phyloP scores from a whole-genome alignment of 2,329 filamentous ascomycete genomes.

The Conoideocrella luteorostrata region DNA sequence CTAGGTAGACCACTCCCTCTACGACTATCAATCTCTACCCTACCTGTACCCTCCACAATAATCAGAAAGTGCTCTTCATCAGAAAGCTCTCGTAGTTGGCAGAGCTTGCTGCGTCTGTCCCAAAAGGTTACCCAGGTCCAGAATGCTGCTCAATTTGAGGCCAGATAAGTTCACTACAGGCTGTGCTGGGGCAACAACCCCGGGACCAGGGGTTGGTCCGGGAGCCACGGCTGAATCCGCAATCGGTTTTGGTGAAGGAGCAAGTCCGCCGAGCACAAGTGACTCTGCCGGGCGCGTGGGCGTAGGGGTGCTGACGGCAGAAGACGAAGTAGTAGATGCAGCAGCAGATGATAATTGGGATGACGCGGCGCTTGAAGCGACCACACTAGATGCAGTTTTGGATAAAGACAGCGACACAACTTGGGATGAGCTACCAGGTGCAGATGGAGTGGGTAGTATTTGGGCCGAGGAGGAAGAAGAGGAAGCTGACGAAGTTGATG shows the following conservation, averaged over 20 bases:
- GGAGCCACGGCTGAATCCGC: constrained; percentile 8
- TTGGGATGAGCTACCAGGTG: too few species aligned
- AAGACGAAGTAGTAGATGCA: too few species aligned
- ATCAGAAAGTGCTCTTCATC: background rate
- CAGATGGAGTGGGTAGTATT: too few species aligned
- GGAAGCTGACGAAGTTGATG: constrained; percentile 1
- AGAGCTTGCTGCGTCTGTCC: background rate
- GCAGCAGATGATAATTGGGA: too few species aligned
- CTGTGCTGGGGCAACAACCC: constrained; percentile 13
- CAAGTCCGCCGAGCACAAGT: constrained; percentile 1
- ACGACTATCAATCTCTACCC: too few species aligned
- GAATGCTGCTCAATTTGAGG: constrained; percentile 33
- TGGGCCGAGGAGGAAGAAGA: constrained; percentile 10
- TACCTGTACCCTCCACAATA: background rate
- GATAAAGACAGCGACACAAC: too few species aligned
- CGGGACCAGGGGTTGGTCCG: constrained; percentile 8
- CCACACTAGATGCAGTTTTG: too few species aligned
- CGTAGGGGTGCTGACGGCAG: constrained; percentile 1
- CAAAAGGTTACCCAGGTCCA: constrained; percentile 38
- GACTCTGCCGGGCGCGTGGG: background rate
- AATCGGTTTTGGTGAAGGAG: background rate
- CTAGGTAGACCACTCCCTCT: background rate
- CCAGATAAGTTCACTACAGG: constrained; percentile 32
- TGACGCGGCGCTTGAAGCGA: too few species aligned
- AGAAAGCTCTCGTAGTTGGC: background rate